Evolutionary conservation across 768 basidiomycete species (phyloP).

Genomic region (Phlebiopsis flavidoalba): DNA sequence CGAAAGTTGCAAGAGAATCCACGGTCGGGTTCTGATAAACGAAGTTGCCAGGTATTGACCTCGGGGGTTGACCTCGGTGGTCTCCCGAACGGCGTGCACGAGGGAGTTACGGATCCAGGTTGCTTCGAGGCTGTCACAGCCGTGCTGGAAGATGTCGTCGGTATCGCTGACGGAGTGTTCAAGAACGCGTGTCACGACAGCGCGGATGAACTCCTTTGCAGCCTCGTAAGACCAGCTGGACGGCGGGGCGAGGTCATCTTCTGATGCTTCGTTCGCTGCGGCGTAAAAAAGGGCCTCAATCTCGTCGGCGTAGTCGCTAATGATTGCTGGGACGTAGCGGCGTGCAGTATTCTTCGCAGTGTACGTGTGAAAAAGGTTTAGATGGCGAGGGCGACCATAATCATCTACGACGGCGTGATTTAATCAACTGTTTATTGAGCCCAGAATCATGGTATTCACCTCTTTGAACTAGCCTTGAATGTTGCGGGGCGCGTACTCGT

Average conservation of each 20-base stretch:
- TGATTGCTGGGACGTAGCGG: constrained; percentile 27
- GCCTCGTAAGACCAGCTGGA: constrained; percentile 18
- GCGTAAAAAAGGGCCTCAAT: constrained; percentile 34
- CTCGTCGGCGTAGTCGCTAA: constrained; percentile 34
- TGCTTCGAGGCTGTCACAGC: constrained; percentile 34
- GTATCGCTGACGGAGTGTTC: constrained; percentile 21
- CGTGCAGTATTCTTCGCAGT: constrained; percentile 37
- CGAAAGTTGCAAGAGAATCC: constrained; percentile 19
- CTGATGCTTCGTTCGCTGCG: constrained; percentile 25
- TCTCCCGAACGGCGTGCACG: constrained; percentile 21
- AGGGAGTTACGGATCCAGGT: constrained; percentile 30
- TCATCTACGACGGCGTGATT: constrained; percentile 31
- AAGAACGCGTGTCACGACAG: constrained; percentile 31
- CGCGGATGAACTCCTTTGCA: constrained; percentile 26
- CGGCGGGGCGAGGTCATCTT: constrained; percentile 25
- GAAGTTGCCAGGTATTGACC: constrained; percentile 23
- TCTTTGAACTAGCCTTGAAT: constrained; percentile 44
- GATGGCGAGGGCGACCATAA: constrained; percentile 32
- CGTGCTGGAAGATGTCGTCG: constrained; percentile 35
- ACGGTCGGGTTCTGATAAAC: constrained; percentile 39
- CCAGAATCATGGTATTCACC: constrained; percentile 16
- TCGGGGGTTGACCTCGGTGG: constrained; percentile 11
- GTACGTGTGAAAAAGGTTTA: constrained; percentile 38
- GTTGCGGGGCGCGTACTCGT: constrained; percentile 37
- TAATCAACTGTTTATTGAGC: neutral